Evolutionary conservation across 768 basidiomycete genomes (phyloP), one percentile per base, ranked within the genome.

Genomic region (Dioszegia aurantiaca): DNA sequence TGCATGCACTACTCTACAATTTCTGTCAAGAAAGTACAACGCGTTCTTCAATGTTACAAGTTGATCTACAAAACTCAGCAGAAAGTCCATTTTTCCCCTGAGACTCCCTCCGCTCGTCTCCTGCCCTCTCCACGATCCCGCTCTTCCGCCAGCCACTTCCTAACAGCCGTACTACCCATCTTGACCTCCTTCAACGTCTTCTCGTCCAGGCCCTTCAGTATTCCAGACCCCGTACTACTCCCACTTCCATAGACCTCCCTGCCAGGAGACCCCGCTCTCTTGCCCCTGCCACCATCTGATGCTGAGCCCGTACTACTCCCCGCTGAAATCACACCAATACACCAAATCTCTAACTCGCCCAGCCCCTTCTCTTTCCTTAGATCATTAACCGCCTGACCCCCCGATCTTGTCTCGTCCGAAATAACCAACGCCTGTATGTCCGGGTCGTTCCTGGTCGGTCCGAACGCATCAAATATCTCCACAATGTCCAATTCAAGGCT

Each of bases 91-190:
- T n/a, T n/a, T n/a, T n/a, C 8, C 33, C 39, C n/a, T 4, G 51
- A 10, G 28, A 51, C 48, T n/a, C 31, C 37, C 30, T 55, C 53
- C 3, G 24, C n/a, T n/a, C 21, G 10, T 11, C 49, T 52, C 33
- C 28, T 24, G 39, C 28, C 12, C 10, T 41, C 39, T 21, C n/a
- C n/a, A n/a, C 33, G 33, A 33, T 33, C 33, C 33, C 33, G 8
- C 8, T 26, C 23, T 24, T 53, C 51, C 2, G 68, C 84, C 60
- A 99, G 87, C 91, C 92, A 94, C 63, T 87, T 81, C 41, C 95
- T 81, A 64, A 99, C 94, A 60, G 82, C 88, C 6, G 92, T 94
- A 71, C 91, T 95, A 73, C 95, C 91, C 83, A 98, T 85, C 81
- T 99, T 99, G 27, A 85, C 82, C 63, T 83, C 81, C 72, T 86